Evolutionary conservation across 139 green algal genomes (phyloP).

Genomic region (Mychonastes homosphaera): DNA sequence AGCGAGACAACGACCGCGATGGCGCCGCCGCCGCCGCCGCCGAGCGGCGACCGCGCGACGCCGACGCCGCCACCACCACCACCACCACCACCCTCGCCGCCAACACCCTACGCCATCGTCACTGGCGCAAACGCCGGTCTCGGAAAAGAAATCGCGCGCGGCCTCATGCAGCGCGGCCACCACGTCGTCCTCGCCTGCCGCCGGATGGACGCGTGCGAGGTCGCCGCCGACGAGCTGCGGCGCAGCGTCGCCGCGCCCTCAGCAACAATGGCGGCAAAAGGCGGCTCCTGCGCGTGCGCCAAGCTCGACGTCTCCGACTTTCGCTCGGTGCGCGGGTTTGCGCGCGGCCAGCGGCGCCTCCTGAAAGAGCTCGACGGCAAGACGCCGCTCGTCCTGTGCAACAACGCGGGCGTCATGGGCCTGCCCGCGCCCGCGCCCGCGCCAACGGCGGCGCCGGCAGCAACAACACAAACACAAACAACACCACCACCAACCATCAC

Average conservation of each 20-base stretch:
- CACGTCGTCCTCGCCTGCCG: conserved; percentile 54
- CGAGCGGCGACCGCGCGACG: background rate
- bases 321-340: conserved; percentile 35
- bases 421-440: conserved; percentile 6
- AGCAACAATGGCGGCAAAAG: background rate
- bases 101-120: conserved; percentile 35
- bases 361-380: conserved; percentile 1
- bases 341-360: conserved; percentile 12
- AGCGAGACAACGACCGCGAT: background rate
- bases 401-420: conserved; percentile 61
- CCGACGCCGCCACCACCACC: background rate
- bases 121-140: conserved; percentile 39
- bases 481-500: no score
- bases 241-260: background rate
- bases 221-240: background rate
- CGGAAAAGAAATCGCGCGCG: conserved; percentile 41
- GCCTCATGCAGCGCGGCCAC: conserved; percentile 35
- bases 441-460: no score
- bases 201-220: conserved; percentile 24
- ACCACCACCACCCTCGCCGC: conserved; percentile 1
- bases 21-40: background rate
- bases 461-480: no score
- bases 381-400: conserved; percentile 37
- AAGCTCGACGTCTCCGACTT: conserved; percentile 40
- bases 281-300: conserved; percentile 23